A percentile compares a stretch with the other conserved stretches of the same genome.
Evolutionary conservation across 352 stramenopile species (phyloP).

Genomic region (Phytophthora sp.): DNA sequence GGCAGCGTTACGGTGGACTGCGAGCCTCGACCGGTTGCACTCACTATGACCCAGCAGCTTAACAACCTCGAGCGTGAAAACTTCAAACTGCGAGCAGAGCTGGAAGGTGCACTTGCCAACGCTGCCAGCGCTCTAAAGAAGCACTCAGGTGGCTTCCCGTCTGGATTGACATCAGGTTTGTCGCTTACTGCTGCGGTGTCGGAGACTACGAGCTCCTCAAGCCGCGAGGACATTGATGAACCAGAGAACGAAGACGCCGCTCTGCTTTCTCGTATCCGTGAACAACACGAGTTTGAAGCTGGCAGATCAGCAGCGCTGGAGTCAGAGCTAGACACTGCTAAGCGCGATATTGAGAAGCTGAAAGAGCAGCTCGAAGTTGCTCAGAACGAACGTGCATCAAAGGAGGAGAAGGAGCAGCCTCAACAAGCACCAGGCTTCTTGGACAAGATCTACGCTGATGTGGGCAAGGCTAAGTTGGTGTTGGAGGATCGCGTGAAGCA

Average conservation of each 20-base stretch:
- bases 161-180: slow-evolving; percentile 24
- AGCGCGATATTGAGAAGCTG: slow-evolving; percentile 41
- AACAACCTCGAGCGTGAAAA: slow-evolving; percentile 80
- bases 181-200: slow-evolving; percentile 45
- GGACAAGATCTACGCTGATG: slow-evolving; percentile 83
- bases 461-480: slow-evolving; percentile 78
- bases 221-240: slow-evolving; percentile 56
- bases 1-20: slow-evolving; percentile 28
- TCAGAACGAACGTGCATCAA: slow-evolving; percentile 13
- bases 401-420: slow-evolving; percentile 19
- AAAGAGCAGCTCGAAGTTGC: slow-evolving; percentile 35
- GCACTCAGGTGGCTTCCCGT: slow-evolving; percentile 26
- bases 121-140: slow-evolving; percentile 50
- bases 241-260: slow-evolving; percentile 36
- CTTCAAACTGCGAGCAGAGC: slow-evolving; percentile 66
- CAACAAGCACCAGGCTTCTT: slow-evolving; percentile 51
- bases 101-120: slow-evolving; percentile 40
- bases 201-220: slow-evolving; percentile 58
- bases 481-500: slow-evolving; percentile 77
- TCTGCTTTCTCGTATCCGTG: slow-evolving; percentile 40
- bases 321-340: slow-evolving; percentile 46
- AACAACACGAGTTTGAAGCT: slow-evolving; percentile 43
- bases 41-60: slow-evolving; percentile 77
- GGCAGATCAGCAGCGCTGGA: slow-evolving; percentile 35
- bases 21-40: slow-evolving; percentile 43